Conservation (phyloP, 1,284 basidiomycete genomes). For the Trametes polyzona region DNA sequence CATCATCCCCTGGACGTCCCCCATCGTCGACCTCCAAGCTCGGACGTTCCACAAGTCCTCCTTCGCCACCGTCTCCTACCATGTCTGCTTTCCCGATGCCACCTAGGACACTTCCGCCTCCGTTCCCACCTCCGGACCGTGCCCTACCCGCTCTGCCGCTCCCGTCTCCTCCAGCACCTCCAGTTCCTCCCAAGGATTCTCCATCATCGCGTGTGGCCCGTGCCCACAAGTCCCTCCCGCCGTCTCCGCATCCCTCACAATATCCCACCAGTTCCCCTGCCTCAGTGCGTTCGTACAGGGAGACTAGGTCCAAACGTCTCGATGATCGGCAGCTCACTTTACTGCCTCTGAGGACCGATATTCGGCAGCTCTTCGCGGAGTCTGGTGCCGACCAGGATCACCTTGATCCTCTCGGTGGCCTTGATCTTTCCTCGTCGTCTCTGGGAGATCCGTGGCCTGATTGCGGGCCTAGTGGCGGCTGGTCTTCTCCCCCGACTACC, state of each 20-base stretch:
- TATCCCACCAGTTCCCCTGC: not conserved
- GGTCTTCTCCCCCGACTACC: not conserved
- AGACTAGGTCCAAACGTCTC: not conserved
- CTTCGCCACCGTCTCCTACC: constrained; percentile 8
- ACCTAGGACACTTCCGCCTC: constrained; percentile 2
- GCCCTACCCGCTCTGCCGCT: constrained; percentile 12
- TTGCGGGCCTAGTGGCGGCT: not conserved
- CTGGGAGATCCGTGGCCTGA: constrained; percentile 19
- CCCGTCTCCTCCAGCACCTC: constrained; percentile 8
- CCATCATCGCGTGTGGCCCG: not conserved
- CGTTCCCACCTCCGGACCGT: constrained; percentile 11
- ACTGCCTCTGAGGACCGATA: constrained; percentile 20
- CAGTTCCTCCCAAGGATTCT: constrained; percentile 19
- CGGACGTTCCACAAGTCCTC: not conserved
- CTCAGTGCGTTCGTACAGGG: constrained; percentile 8
- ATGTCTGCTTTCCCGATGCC: constrained; percentile 8
- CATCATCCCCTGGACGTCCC: constrained; percentile 1
- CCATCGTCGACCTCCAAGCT: not conserved
- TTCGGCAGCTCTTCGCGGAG: constrained; percentile 15
- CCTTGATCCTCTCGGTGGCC: not conserved
- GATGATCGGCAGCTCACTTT: constrained; percentile 15
- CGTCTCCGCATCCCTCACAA: constrained; percentile 13
- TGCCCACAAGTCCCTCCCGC: constrained; percentile 24
- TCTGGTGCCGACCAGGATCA: not conserved
- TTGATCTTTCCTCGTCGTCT: not conserved